These are phyloP conservation scores for Arctium lappa DNA, from an alignment of 129 eudicot species.

Conservation along the genomic window DNA sequence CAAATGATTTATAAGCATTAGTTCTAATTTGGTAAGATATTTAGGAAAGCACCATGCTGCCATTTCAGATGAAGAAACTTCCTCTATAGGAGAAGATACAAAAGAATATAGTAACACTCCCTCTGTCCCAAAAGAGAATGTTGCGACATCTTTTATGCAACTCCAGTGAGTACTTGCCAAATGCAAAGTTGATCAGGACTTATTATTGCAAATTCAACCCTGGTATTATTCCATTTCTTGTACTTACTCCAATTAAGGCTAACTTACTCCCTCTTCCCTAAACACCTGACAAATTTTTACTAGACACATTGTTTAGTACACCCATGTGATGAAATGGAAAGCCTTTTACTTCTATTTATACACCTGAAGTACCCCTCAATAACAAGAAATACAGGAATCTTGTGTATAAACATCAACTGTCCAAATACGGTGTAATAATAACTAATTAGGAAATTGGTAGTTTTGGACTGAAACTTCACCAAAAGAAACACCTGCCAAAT, in stretches of 20 bases:
- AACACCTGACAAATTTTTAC: not conserved
- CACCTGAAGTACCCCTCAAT: not conserved
- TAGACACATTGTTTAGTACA: not conserved
- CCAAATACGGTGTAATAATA: not conserved
- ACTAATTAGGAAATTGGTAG: not conserved
- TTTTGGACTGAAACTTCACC: not conserved
- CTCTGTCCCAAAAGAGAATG: not conserved
- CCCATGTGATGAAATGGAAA: not conserved
- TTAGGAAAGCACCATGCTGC: not conserved
- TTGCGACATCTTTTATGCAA: not conserved
- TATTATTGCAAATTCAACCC: conserved; percentile 4
- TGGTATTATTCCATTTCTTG: not conserved
- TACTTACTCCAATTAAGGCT: not conserved
- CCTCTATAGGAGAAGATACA: not conserved
- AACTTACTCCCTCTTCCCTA: not conserved
- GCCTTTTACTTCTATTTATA: not conserved
- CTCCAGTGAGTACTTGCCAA: not conserved
- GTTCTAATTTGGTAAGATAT: not conserved
- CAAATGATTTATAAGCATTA: not conserved
- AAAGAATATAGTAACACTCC: not conserved
- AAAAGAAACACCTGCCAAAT: not conserved
- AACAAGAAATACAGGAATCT: not conserved
- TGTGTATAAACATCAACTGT: not conserved
- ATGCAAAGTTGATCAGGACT: not conserved
- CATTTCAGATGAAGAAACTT: not conserved